These are phyloP conservation scores for Thraustotheca clavata DNA, from an alignment of 352 stramenopile species.

Conservation along the genomic window DNA sequence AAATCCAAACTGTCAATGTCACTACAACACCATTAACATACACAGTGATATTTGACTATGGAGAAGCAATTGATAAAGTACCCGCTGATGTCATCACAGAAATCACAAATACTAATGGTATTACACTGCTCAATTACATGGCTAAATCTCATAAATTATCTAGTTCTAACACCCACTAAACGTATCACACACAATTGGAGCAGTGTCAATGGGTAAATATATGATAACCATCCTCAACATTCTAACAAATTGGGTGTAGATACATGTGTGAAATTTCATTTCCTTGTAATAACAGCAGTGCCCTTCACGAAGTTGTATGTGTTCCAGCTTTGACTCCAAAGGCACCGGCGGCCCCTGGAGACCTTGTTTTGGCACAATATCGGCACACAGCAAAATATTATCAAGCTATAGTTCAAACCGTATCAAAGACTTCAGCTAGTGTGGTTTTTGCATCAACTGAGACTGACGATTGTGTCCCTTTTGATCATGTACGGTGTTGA, in stretches of 20 bases:
- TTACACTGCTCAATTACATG: neutral
- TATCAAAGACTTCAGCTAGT: neutral
- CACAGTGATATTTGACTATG: slow-evolving; percentile 11
- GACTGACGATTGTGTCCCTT: neutral
- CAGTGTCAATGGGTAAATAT: slow-evolving; percentile 12
- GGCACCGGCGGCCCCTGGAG: neutral
- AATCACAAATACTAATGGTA: neutral
- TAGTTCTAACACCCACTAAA: slow-evolving; percentile 15
- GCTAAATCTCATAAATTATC: neutral
- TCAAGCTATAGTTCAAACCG: neutral
- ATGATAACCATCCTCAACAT: neutral
- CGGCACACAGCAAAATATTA: slow-evolving; percentile 4
- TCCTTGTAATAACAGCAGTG: neutral
- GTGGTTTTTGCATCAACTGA: slow-evolving; percentile 10
- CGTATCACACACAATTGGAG: slow-evolving; percentile 16
- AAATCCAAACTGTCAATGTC: slow-evolving; percentile 4
- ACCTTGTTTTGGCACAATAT: slow-evolving; percentile 9
- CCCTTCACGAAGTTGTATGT: neutral
- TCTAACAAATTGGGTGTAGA: neutral
- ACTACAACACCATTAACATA: neutral
- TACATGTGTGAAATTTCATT: neutral
- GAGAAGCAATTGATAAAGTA: neutral
- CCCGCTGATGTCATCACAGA: neutral
- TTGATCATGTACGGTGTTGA: neutral
- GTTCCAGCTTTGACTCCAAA: neutral